phyloP scores from a whole-genome alignment of 345 rosid species.

The Salix exigua region DNA sequence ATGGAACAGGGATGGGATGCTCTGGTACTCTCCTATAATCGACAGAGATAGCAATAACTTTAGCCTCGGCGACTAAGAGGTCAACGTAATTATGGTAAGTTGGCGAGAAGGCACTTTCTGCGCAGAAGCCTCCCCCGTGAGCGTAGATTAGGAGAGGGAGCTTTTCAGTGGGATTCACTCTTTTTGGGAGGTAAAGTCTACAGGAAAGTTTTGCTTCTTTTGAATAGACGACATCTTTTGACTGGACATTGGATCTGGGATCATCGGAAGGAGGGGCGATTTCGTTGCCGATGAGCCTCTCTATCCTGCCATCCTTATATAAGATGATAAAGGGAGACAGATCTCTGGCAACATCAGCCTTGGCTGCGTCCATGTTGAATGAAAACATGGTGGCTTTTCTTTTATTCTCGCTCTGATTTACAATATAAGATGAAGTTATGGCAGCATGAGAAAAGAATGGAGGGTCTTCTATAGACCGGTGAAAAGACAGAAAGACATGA shows the following conservation, averaged over 20 bases:
- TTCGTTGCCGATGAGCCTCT: constrained; percentile 10
- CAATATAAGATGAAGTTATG: neutral
- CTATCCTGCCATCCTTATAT: constrained; percentile 12
- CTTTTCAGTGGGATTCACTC: neutral
- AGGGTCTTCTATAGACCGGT: neutral
- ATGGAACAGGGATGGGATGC: constrained; percentile 17
- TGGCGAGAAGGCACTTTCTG: constrained; percentile 19
- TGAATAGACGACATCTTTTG: constrained; percentile 10
- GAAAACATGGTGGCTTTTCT: neutral
- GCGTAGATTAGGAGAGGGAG: constrained; percentile 17
- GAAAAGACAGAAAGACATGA: neutral
- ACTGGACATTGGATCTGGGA: neutral
- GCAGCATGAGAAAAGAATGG: neutral
- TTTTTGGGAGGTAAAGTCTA: constrained; percentile 14
- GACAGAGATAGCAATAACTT: constrained; percentile 20
- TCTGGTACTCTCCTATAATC: constrained; percentile 23
- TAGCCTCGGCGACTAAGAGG: constrained; percentile 6
- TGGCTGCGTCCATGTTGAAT: neutral
- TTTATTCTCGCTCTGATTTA: neutral
- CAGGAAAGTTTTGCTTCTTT: neutral
- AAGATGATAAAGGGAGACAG: neutral
- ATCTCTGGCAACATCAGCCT: neutral
- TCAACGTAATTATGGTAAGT: constrained; percentile 14
- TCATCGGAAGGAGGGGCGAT: constrained; percentile 8
- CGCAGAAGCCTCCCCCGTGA: constrained; percentile 24